phyloP scores from a whole-genome alignment of 345 rosid genomes.

The Cardamine resedifolia region DNA sequence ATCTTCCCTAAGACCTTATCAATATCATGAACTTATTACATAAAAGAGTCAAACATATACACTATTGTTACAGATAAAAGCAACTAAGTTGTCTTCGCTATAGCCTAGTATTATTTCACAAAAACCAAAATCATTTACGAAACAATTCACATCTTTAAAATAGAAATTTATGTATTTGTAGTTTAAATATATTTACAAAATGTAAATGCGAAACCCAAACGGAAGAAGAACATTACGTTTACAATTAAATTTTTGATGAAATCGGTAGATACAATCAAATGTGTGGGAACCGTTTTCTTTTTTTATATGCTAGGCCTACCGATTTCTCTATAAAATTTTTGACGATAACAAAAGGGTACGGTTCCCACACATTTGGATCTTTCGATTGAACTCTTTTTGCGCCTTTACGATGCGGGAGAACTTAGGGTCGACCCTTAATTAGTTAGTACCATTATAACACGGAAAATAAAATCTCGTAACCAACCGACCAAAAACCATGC shows the following conservation, averaged over 20 bases:
- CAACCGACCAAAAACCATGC: constrained; percentile 25
- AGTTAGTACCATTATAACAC: neutral
- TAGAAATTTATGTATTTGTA: neutral
- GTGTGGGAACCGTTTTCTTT: neutral
- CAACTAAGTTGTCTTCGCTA: neutral
- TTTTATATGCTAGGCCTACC: neutral
- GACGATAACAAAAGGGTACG: neutral
- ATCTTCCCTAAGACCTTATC: constrained; percentile 2
- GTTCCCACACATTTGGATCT: neutral
- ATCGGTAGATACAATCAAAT: neutral
- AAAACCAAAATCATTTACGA: neutral
- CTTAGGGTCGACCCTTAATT: neutral
- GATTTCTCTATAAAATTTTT: neutral
- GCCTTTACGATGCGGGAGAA: neutral
- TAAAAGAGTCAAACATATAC: constrained; percentile 28
- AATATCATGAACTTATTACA: constrained; percentile 24
- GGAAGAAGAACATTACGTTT: neutral
- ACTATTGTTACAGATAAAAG: constrained; percentile 31
- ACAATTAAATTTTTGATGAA: neutral
- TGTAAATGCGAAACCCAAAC: neutral
- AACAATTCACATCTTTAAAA: neutral
- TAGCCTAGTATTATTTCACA: neutral
- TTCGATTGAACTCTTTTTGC: neutral
- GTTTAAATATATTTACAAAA: neutral
- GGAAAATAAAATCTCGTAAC: neutral